Conservation (phyloP, 768 basidiomycete genomes). For the Rhodotorula babjevae region DNA sequence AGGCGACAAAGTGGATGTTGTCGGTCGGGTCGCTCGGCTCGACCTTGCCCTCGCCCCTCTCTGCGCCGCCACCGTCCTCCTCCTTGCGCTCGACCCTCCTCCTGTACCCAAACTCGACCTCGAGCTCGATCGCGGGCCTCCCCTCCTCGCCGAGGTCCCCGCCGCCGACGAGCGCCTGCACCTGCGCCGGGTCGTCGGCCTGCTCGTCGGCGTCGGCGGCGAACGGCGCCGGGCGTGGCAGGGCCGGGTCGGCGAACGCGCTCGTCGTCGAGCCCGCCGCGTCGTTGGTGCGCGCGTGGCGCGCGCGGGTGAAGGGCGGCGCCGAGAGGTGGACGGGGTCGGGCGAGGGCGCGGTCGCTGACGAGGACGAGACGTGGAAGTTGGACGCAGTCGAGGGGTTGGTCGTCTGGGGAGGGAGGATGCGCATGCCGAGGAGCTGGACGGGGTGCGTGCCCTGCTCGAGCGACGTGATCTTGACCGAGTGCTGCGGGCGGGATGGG, state of each 20-base stretch:
- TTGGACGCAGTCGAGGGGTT: neutral
- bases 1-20: conserved; percentile 8
- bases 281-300: neutral
- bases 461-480: conserved; percentile 14
- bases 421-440: conserved; percentile 6
- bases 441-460: conserved; percentile 6
- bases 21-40: neutral
- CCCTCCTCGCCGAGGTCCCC: neutral
- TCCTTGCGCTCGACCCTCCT: neutral
- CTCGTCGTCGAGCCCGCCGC: neutral
- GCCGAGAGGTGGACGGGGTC: too few species aligned
- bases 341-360: neutral
- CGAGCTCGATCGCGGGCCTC: conserved; percentile 6
- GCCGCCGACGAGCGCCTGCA: neutral
- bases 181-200: neutral
- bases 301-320: too few species aligned
- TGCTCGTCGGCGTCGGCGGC: conserved; percentile 4
- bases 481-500: neutral
- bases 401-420: conserved; percentile 2
- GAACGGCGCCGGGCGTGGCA: neutral
- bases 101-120: conserved; percentile 15
- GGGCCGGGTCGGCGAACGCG: neutral
- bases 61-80: neutral
- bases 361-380: neutral
- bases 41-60: neutral